Evolutionary conservation across 495 filamentous ascomycete species (phyloP).

Genomic region (Ramalina peruviana): DNA sequence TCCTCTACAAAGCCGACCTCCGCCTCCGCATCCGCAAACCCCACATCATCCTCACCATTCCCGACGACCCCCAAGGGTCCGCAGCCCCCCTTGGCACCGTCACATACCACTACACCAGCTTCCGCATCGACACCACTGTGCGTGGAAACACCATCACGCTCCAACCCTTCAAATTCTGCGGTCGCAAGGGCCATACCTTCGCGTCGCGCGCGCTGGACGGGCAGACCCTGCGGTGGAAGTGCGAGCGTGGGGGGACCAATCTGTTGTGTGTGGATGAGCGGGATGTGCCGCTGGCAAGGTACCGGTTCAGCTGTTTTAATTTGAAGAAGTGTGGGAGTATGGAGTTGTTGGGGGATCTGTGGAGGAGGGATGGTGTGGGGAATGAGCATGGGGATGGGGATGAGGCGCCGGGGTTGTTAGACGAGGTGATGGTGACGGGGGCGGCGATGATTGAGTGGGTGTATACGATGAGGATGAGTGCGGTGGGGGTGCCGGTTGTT

Average conservation of each 20-base stretch:
- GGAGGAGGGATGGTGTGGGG: too few species aligned
- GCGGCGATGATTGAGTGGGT: background rate
- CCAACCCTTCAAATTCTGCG: background rate
- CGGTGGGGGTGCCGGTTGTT: too few species aligned
- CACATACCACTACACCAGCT: background rate
- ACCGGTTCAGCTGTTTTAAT: background rate
- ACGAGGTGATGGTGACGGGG: constrained; percentile 1
- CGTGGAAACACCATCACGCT: background rate
- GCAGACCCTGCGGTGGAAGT: background rate
- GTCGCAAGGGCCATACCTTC: background rate
- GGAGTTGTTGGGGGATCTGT: background rate
- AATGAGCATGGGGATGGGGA: too few species aligned
- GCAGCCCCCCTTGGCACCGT: background rate
- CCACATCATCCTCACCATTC: too few species aligned
- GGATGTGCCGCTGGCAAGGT: background rate
- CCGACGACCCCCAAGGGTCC: too few species aligned
- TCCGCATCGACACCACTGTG: background rate
- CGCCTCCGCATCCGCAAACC: too few species aligned
- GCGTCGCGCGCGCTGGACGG: background rate
- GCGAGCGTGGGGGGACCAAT: background rate
- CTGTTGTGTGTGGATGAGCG: background rate
- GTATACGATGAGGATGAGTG: background rate
- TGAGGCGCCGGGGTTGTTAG: too few species aligned
- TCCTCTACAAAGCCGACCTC: too few species aligned
- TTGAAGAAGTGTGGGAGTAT: constrained; percentile 1